Evolutionary conservation across 345 rosid genomes (phyloP).

Genomic region (Ceriops decandra): DNA sequence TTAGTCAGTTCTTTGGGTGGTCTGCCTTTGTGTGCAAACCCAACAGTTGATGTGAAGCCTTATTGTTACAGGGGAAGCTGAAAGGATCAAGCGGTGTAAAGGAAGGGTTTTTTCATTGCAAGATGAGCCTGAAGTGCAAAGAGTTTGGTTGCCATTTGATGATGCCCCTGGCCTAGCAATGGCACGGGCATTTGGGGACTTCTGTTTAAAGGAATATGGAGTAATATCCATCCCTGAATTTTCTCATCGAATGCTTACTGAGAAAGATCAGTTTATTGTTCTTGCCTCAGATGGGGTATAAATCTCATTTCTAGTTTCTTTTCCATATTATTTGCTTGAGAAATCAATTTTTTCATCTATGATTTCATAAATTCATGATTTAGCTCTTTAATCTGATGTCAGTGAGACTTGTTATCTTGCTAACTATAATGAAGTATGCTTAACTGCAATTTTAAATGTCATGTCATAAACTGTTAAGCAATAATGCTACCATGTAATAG

Average conservation of each 20-base stretch:
- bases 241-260: conserved; percentile 79
- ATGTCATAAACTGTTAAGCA: neutral
- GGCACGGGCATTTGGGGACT: conserved; percentile 99
- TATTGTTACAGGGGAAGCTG: conserved; percentile 72
- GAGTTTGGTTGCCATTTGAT: conserved; percentile 99
- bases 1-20: conserved; percentile 6
- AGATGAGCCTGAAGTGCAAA: conserved; percentile 97
- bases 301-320: conserved; percentile 8
- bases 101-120: conserved; percentile 96
- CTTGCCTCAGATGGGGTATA: conserved; percentile 98
- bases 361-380: neutral
- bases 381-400: too few species aligned
- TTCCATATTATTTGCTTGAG: neutral
- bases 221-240: conserved; percentile 93
- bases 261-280: conserved; percentile 87
- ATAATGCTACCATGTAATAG: neutral
- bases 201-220: conserved; percentile 97
- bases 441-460: too few species aligned
- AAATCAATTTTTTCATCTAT: neutral
- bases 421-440: too few species aligned
- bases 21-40: neutral
- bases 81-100: conserved; percentile 90
- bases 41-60: conserved; percentile 10
- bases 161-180: conserved; percentile 99
- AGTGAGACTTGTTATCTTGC: too few species aligned